A percentile compares a stretch with the other conserved stretches of the same genome.
Evolutionary conservation across 257 asterid genomes (phyloP).

Genomic region (Scutellaria barbata): DNA sequence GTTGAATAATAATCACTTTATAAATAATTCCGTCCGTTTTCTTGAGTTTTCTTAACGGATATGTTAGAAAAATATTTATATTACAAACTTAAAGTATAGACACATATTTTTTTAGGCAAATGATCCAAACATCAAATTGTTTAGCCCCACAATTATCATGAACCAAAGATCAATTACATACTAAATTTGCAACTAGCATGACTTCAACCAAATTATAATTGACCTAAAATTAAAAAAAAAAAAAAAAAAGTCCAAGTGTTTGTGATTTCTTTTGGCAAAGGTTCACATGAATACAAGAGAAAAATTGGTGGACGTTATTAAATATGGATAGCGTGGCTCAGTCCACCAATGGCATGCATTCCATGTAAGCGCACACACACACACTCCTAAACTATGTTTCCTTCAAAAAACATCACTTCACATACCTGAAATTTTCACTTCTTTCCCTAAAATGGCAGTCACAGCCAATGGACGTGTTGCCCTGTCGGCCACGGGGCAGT

Average conservation of each 20-base stretch:
- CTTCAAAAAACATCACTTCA: slow-evolving; percentile 31
- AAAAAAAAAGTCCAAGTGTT: background rate
- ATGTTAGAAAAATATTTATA: too few species aligned
- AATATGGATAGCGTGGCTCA: slow-evolving; percentile 70
- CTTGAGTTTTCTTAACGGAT: too few species aligned
- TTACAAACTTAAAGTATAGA: too few species aligned
- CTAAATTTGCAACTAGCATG: background rate
- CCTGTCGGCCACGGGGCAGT: slow-evolving; percentile 54
- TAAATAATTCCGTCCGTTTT: too few species aligned
- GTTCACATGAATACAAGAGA: slow-evolving; percentile 56
- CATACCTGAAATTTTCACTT: slow-evolving; percentile 26
- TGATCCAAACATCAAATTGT: too few species aligned
- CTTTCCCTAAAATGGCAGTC: slow-evolving; percentile 49
- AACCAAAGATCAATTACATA: background rate
- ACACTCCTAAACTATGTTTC: background rate
- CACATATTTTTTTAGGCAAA: too few species aligned
- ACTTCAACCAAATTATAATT: background rate
- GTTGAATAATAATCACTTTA: too few species aligned
- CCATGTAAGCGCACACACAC: slow-evolving; percentile 46
- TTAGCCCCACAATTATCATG: too few species aligned
- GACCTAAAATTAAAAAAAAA: background rate
- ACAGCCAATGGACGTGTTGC: slow-evolving; percentile 58
- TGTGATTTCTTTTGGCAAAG: slow-evolving; percentile 29
- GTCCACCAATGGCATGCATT: slow-evolving; percentile 57
- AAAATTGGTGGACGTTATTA: slow-evolving; percentile 67